Conservation (phyloP, 345 rosid genomes). For the Durio zibethinus region DNA sequence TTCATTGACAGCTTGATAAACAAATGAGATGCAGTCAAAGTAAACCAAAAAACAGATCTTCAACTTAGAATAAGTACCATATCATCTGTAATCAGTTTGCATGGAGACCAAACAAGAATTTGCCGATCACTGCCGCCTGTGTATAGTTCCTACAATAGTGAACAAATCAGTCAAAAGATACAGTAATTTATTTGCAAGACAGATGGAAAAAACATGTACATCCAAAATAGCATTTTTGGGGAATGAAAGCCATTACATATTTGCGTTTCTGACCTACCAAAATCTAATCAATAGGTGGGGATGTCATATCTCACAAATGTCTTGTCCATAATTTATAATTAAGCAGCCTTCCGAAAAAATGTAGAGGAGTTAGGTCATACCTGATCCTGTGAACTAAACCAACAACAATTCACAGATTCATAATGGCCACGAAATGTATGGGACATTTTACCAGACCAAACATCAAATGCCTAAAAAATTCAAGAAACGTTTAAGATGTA, state of each 20-base stretch:
- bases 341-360: background rate
- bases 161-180: conserved; percentile 14
- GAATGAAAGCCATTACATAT: background rate
- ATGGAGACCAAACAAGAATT: conserved; percentile 89
- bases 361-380: conserved; percentile 27
- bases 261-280: background rate
- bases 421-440: conserved; percentile 74
- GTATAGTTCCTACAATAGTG: conserved; percentile 62
- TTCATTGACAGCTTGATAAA: background rate
- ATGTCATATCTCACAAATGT: background rate
- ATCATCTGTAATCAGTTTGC: conserved; percentile 38
- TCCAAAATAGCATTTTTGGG: background rate
- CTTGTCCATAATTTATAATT: background rate
- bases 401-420: conserved; percentile 77
- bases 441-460: conserved; percentile 71
- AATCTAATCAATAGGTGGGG: background rate
- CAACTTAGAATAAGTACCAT: conserved; percentile 24
- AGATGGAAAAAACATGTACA: background rate
- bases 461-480: conserved; percentile 61
- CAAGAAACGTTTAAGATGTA: conserved; percentile 3
- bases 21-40: background rate
- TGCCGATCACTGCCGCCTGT: conserved; percentile 78
- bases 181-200: background rate
- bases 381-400: conserved; percentile 80
- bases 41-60: background rate